Evolutionary conservation across 2,329 filamentous ascomycete genomes (phyloP).

Genomic region (Colletotrichum sp.): DNA sequence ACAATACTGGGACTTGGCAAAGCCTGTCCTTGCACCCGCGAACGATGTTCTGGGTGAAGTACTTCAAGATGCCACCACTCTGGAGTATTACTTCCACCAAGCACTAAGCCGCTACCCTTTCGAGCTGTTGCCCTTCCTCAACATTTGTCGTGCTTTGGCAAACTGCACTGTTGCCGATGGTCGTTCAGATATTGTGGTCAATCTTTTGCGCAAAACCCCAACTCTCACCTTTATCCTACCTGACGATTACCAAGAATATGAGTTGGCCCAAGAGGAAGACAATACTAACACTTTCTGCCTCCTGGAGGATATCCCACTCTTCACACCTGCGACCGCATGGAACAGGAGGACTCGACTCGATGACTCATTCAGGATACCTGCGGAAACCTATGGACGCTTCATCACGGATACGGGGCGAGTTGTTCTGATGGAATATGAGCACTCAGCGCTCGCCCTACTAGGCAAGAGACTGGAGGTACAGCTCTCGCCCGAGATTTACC

Average conservation of each 20-base stretch:
- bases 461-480: conserved; percentile 77
- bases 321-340: conserved; percentile 53
- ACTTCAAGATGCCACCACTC: conserved; percentile 39
- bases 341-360: conserved; percentile 48
- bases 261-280: conserved; percentile 83
- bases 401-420: conserved; percentile 79
- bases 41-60: conserved; percentile 11
- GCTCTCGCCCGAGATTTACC: conserved; percentile 60
- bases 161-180: conserved; percentile 38
- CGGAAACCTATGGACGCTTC: conserved; percentile 72
- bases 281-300: conserved; percentile 82
- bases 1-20: conserved; percentile 59
- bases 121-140: conserved; percentile 81
- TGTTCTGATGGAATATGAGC: conserved; percentile 77
- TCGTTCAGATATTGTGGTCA: conserved; percentile 57
- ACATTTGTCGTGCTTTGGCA: conserved; percentile 69
- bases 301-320: conserved; percentile 66
- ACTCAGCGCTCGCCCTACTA: conserved; percentile 81
- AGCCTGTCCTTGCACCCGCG: conserved; percentile 24
- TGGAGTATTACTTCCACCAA: conserved; percentile 67
- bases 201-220: conserved; percentile 71
- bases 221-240: conserved; percentile 83
- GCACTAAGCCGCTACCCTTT: conserved; percentile 83
- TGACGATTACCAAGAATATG: conserved; percentile 73
- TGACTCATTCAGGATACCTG: conserved; percentile 66